These are phyloP conservation scores for Ustilago xerochloae DNA, from an alignment of 1,284 basidiomycete species.

Conservation along the genomic window DNA sequence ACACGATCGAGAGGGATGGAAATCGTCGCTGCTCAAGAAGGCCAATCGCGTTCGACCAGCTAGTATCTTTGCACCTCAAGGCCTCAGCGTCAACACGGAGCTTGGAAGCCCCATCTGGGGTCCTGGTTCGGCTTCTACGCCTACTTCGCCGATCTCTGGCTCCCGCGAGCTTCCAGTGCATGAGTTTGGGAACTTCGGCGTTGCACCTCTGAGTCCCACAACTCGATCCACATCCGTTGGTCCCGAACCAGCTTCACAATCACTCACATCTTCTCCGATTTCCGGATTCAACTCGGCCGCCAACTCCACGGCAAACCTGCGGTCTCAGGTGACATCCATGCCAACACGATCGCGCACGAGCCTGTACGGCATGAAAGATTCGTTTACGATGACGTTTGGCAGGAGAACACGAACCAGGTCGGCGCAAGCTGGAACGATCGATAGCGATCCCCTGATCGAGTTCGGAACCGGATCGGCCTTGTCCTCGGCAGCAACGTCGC, in stretches of 20 bases:
- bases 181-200: slow-evolving; percentile 33
- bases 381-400: slow-evolving; percentile 41
- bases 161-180: slow-evolving; percentile 28
- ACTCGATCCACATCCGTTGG: slow-evolving; percentile 10
- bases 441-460: slow-evolving; percentile 7
- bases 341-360: slow-evolving; percentile 28
- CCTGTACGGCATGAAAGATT: slow-evolving; percentile 44
- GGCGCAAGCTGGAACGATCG: slow-evolving; percentile 22
- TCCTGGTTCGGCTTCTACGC: slow-evolving; percentile 33
- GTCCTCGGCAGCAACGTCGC: slow-evolving; percentile 31
- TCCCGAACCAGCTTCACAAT: slow-evolving; percentile 11
- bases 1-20: slow-evolving; percentile 38
- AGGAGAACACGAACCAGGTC: slow-evolving; percentile 30
- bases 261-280: slow-evolving; percentile 38
- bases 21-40: slow-evolving; percentile 43
- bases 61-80: slow-evolving; percentile 39
- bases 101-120: slow-evolving; percentile 32
- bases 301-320: slow-evolving; percentile 29
- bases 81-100: slow-evolving; percentile 35
- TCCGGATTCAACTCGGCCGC: slow-evolving; percentile 24
- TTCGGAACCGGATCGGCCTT: slow-evolving; percentile 16
- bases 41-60: slow-evolving; percentile 36
- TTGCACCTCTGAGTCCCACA: slow-evolving; percentile 21
- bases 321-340: slow-evolving; percentile 8
- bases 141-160: slow-evolving; percentile 28